Evolutionary conservation across 2,329 filamentous ascomycete genomes (phyloP).

Genomic region (Alternaria novae-zelandiae): DNA sequence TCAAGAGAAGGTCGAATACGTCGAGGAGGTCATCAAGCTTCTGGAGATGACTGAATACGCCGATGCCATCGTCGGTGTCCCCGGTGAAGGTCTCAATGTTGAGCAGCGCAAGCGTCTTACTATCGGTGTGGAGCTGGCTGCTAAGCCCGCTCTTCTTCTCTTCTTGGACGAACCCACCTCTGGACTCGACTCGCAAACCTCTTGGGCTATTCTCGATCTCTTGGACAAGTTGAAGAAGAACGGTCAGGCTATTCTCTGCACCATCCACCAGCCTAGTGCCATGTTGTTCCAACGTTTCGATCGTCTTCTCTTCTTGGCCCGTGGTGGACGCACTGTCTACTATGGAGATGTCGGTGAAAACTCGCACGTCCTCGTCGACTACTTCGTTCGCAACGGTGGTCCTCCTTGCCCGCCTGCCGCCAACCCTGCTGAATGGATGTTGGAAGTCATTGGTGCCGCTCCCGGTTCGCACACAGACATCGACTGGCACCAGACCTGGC

Average conservation of each 20-base stretch:
- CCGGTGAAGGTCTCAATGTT: slow-evolving; percentile 76
- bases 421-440: slow-evolving; percentile 86
- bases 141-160: slow-evolving; percentile 85
- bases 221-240: slow-evolving; percentile 88
- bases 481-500: slow-evolving; percentile 60
- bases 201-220: slow-evolving; percentile 88
- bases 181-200: slow-evolving; percentile 90
- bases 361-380: slow-evolving; percentile 70
- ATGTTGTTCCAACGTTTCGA: slow-evolving; percentile 94
- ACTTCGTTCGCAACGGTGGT: slow-evolving; percentile 78
- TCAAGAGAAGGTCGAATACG: slow-evolving; percentile 83
- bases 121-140: slow-evolving; percentile 94
- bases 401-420: slow-evolving; percentile 68
- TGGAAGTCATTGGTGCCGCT: slow-evolving; percentile 62
- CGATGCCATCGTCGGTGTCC: slow-evolving; percentile 88
- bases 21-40: slow-evolving; percentile 88
- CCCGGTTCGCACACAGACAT: slow-evolving; percentile 57
- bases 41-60: slow-evolving; percentile 90
- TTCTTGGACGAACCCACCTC: slow-evolving; percentile 97
- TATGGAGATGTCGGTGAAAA: slow-evolving; percentile 80
- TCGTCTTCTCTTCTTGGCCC: slow-evolving; percentile 76
- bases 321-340: slow-evolving; percentile 79
- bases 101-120: slow-evolving; percentile 79
- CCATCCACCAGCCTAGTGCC: slow-evolving; percentile 95
- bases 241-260: slow-evolving; percentile 87